Conservation (phyloP, 2,329 filamentous ascomycete species). For the Teratosphaeriaceae sp. region DNA sequence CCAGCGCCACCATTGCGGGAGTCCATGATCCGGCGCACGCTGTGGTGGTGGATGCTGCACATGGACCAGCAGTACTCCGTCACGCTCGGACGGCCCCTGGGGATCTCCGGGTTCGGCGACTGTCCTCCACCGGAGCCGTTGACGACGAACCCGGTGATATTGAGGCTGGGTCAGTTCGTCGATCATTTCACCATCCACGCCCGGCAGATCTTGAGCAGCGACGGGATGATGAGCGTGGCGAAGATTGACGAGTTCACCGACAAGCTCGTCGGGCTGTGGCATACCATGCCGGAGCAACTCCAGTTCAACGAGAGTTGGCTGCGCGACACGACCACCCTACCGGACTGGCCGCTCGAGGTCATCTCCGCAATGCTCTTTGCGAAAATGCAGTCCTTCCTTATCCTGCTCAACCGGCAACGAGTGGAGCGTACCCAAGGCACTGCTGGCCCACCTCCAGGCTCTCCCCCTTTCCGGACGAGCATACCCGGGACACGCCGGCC, state of each 20-base stretch:
- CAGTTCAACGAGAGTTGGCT: conserved; percentile 43
- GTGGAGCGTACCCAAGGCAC: conserved; percentile 25
- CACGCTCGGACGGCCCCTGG: conserved; percentile 42
- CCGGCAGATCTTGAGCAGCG: conserved; percentile 40
- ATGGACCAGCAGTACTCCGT: conserved; percentile 47
- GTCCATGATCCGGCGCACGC: conserved; percentile 35
- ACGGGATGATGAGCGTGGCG: conserved; percentile 33
- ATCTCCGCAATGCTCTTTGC: conserved; percentile 42
- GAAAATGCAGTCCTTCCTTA: conserved; percentile 43
- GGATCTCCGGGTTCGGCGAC: conserved; percentile 44
- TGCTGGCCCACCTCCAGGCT: conserved; percentile 8
- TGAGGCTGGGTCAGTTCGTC: conserved; percentile 41
- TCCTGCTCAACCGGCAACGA: conserved; percentile 44
- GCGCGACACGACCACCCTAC: conserved; percentile 30
- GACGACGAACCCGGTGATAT: conserved; percentile 37
- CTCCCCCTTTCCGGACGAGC: conserved; percentile 10
- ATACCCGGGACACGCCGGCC: too few relatives aligned
- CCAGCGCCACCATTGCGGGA: conserved; percentile 37
- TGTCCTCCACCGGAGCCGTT: conserved; percentile 41
- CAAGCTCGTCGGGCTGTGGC: conserved; percentile 34
- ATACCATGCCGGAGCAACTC: conserved; percentile 42
- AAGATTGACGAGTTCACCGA: conserved; percentile 45
- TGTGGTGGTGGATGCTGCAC: conserved; percentile 50
- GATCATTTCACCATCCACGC: conserved; percentile 43
- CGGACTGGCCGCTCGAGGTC: conserved; percentile 42